Percentiles rank a stretch among this genome's conserved stretches.
These are phyloP conservation scores for Thielaviopsis euricoi DNA, from an alignment of 2,329 filamentous ascomycete species.

Conservation along the genomic window DNA sequence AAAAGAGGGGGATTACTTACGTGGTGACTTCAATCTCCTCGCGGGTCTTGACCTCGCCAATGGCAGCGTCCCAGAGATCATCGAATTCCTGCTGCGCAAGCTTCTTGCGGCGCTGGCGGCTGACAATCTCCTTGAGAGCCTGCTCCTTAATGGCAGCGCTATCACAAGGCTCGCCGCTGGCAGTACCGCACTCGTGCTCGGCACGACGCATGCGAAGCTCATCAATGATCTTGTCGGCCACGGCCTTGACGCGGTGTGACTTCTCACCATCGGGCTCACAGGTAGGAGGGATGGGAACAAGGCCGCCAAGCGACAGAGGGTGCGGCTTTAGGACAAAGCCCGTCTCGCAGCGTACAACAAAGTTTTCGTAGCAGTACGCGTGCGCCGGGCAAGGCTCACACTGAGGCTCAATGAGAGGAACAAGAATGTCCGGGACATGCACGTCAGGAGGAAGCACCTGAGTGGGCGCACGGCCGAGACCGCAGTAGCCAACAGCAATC, in stretches of 20 bases:
- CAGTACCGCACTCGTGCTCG: constrained; percentile 73
- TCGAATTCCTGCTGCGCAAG: constrained; percentile 85
- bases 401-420: constrained; percentile 53
- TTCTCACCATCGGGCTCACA: constrained; percentile 94
- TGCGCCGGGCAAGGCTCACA: constrained; percentile 86
- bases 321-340: constrained; percentile 79
- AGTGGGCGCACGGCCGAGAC: constrained; percentile 51
- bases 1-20: constrained; percentile 31
- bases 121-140: constrained; percentile 62
- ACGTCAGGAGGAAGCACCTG: constrained; percentile 31
- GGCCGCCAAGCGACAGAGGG: constrained; percentile 63
- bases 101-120: constrained; percentile 59
- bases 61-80: constrained; percentile 61
- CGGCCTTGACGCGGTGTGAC: constrained; percentile 66
- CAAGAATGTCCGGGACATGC: constrained; percentile 54
- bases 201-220: constrained; percentile 72
- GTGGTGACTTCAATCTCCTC: constrained; percentile 40
- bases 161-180: constrained; percentile 40
- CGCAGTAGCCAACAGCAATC: constrained; percentile 88
- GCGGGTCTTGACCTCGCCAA: constrained; percentile 50
- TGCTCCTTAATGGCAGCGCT: constrained; percentile 47
- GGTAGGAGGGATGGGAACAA: constrained; percentile 72
- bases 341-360: constrained; percentile 63
- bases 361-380: constrained; percentile 70
- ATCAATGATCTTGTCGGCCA: constrained; percentile 77